Conservation (phyloP, 768 basidiomycete species). For the Termitomyces sp. region DNA sequence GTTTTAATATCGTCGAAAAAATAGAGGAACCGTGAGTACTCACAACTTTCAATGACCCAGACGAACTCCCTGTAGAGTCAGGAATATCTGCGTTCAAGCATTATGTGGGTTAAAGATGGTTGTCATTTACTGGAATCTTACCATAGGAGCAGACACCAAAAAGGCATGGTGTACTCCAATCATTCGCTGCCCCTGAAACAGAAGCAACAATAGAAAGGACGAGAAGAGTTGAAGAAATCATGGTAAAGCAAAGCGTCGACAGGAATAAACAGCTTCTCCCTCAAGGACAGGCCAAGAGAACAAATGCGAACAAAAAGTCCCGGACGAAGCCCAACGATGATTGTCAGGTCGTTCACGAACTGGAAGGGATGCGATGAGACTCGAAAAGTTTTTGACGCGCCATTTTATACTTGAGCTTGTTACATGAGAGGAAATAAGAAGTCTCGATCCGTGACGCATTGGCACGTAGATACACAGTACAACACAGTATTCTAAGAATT, state of each 20-base stretch:
- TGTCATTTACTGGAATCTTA: constrained; percentile 4
- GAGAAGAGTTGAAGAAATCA: constrained; percentile 7
- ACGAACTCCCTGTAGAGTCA: constrained; percentile 22
- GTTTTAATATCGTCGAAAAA: neutral
- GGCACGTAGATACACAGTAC: neutral
- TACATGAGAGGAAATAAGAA: neutral
- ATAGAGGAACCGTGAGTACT: constrained; percentile 5
- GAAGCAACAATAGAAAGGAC: constrained; percentile 10
- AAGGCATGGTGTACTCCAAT: constrained; percentile 38
- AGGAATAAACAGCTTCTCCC: neutral
- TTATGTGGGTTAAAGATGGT: neutral
- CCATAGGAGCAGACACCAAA: constrained; percentile 36
- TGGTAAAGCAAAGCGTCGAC: neutral
- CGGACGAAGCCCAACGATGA: constrained; percentile 4
- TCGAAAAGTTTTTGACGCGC: neutral
- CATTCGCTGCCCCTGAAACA: constrained; percentile 28
- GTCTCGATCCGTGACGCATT: neutral
- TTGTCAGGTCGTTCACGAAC: neutral
- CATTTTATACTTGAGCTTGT: neutral
- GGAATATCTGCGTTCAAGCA: constrained; percentile 22
- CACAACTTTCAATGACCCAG: constrained; percentile 37
- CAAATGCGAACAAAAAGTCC: constrained; percentile 9
- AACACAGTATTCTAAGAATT: neutral
- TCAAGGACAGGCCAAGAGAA: constrained; percentile 7
- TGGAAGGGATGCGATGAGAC: neutral